Base-by-base conservation (phyloP, 2,329 filamentous ascomycete species). In the Botrytis porri region DNA sequence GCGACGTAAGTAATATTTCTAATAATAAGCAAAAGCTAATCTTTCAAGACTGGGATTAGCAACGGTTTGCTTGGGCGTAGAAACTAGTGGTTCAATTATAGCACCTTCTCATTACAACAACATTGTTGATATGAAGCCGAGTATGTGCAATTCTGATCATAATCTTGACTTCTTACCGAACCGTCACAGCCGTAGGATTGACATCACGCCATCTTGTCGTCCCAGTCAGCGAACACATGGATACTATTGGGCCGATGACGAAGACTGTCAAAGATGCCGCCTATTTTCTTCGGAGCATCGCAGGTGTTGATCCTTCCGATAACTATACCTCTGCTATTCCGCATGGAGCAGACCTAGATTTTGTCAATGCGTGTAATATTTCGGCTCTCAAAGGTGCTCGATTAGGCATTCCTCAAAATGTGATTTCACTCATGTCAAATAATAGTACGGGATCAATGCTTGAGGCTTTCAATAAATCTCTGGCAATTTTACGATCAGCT, bases 351-450 rank as follows among this genome's bases (percentile, higher is more conserved):
- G 25, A n/a, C 12, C 0, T 6, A 25, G 2, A 51, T 12, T n/a
- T 51, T 51, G 25, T 51, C 48, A 16, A n/a, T 51, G 48, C 48
- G 48, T 51, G 48, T 14, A n/a, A 86, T 37, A 92, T 85, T 75
- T 89, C 90, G 0, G 81, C 84, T 41, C 20, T 41, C 2, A 20
- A 35, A 32, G 35, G 12, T 37, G 25, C 32, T 35, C 12, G 60
- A 65, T 84, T 88, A 18, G 84, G 91, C 7, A 20, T 35, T 10
- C 29, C 54, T 35, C n/a, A 16, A 32, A 80, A 91, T 88, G 0
- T 81, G 73, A 0, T 54, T 83, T 4, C 91, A 88, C 85, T 45
- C 51, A 69, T n/a, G 20, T 18, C 37, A 39, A 41, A 45, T 62
- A 69, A 39, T 35, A n/a, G 29, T 39, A 62, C 35, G 35, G 35